Percentiles rank a stretch among this genome's conserved stretches.
These are phyloP conservation scores for Plasmodium sp. DNA, from an alignment of 169 alveolate species.

Conservation along the genomic window DNA sequence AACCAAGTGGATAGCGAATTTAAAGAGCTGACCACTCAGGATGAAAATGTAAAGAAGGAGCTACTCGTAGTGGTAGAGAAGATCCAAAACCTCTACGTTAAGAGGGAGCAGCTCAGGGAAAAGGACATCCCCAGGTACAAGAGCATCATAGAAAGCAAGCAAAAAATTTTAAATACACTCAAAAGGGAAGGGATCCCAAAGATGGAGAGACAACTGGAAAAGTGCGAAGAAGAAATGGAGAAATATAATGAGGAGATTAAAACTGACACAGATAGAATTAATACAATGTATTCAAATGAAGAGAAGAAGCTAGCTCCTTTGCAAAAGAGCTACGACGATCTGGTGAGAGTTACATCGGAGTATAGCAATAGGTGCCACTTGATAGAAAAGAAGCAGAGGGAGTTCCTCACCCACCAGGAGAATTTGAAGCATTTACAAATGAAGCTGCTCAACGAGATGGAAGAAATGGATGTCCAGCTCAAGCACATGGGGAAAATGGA, in stretches of 20 bases:
- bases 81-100: slow-evolving; percentile 77
- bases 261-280: slow-evolving; percentile 75
- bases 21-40: slow-evolving; percentile 77
- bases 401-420: slow-evolving; percentile 21
- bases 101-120: slow-evolving; percentile 76
- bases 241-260: slow-evolving; percentile 73
- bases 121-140: slow-evolving; percentile 70
- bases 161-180: slow-evolving; percentile 66
- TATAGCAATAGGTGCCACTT: slow-evolving; percentile 71
- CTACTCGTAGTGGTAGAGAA: slow-evolving; percentile 79
- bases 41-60: slow-evolving; percentile 86
- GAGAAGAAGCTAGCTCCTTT: slow-evolving; percentile 82
- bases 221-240: slow-evolving; percentile 81
- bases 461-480: slow-evolving; percentile 41
- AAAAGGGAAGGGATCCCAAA: slow-evolving; percentile 77
- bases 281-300: slow-evolving; percentile 70
- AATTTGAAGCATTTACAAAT: slow-evolving; percentile 20
- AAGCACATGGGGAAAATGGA: slow-evolving; percentile 35
- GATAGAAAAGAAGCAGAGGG: slow-evolving; percentile 69
- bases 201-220: slow-evolving; percentile 77
- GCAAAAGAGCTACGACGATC: slow-evolving; percentile 77
- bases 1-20: slow-evolving; percentile 81
- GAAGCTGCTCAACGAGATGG: slow-evolving; percentile 63
- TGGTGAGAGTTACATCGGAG: slow-evolving; percentile 74
- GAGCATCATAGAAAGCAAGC: slow-evolving; percentile 77